Base-by-base conservation (phyloP, 306 rosid genomes). In the Sechiopsis laciniata region DNA sequence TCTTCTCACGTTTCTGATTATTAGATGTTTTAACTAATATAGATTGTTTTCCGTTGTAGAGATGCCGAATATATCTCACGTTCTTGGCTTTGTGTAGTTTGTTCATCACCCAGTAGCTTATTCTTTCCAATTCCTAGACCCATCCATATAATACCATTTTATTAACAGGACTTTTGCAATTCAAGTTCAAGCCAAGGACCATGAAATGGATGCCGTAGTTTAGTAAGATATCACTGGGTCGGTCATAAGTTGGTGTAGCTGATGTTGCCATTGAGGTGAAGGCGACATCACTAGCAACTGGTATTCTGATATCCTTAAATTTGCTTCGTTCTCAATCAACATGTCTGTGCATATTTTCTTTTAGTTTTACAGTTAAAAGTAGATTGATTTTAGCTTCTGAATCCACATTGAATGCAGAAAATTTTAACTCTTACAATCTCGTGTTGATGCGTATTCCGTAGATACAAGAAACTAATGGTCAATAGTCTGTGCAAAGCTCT, bases 201-300 rank as follows among this genome's bases (percentile, higher is more conserved):
- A 12, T 68, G 73, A 48, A 46, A 68, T 68, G 56, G 57, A 46
- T 68, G 73, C 40, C 2, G 73, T 68, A 68, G 73, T 68, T 46
- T 48, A 68, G 22, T 46, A 67, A 68, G 52, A 68, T 68, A 68
- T 45, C 40, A 68, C 40, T 48, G 40, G 56, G 73, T 46, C 9
- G 73, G 73, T 68, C 73, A 68, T 68, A 46, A 68, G 73, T 68
- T 68, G 73, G 73, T 68, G 73, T 68, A 68, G 73, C 73, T 68
- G 73, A 68, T 68, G 73, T 68, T 68, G 73, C 73, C 73, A 68
- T 68, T 46, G 56, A 14, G 56, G 56, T 68, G 73, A 68, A 68
- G 73, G 73, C 73, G 73, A 68, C 73, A 68, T 68, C 73, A 68
- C 20, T 68, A 45, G 73, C 22, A 68, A 68, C 73, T 20, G 73